Base-by-base conservation (phyloP, 768 basidiomycete species). In the Lentinus tigrinus region DNA sequence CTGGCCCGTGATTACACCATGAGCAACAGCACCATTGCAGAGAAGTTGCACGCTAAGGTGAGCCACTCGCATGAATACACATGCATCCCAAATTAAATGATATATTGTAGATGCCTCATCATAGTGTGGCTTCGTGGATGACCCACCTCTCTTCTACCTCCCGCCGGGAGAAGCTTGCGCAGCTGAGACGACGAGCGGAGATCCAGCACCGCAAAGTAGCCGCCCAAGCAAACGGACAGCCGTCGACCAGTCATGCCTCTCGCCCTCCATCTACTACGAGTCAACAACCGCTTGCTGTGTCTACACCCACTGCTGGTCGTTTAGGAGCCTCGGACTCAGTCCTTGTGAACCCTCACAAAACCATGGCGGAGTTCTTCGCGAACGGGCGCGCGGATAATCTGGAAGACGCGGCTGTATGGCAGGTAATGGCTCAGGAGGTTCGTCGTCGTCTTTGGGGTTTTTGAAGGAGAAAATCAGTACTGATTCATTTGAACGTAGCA, bases 71-170 rank as follows among this genome's bases (percentile, higher is more conserved):
- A 4, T 13, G 17, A 14, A 34, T 21, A 16, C 10, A 14, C 38
- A 23, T 19, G 21, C 10, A 36, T 37, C 23, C n/a, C 19, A 21
- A n/a, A 8, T 36, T 11, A 28, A 36, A 27, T 23, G 11, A 11
- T 17, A 26, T 24, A n/a, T 50, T 19, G 16, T 56, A 90, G 89
- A 75, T 89, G 75, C 81, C 85, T 26, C 80, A 85, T 61, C 89
- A 89, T 67, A 63, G 76, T 2, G 13, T 63, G 5, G 66, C 34
- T 8, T 87, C 85, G 14, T 89, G 87, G 87, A 62, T 53, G 31
- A 66, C 64, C n/a, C 75, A 78, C 47, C 49, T 84, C 7, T 19
- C 37, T 0, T 44, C 19, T 43, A 61, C 28, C 59, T 58, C 51
- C 67, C 68, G 52, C 38, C 76, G 70, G 23, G 66, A 73, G 10